Evolutionary conservation across 768 basidiomycete genomes (phyloP), one percentile per base, ranked within the genome.

Genomic region (Termitomyces sp.): DNA sequence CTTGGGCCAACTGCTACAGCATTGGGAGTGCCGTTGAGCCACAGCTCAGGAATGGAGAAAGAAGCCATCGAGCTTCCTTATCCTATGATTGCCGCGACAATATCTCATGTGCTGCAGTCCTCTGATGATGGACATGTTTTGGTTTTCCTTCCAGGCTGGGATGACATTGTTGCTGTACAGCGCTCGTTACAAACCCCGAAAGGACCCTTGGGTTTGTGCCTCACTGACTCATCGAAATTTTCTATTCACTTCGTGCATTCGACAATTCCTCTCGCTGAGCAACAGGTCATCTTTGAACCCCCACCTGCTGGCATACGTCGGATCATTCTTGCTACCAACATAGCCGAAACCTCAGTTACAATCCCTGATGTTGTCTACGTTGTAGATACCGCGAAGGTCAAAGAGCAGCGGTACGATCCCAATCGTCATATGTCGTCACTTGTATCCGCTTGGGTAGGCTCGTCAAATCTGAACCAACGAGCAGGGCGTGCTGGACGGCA

Each of bases 331-430:
- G 83, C 94, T 5, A 98, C 95, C 38, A 97, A 97, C 67, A 93
- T 97, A 44, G 94, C 94, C 12, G 95, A 98, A 71, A 95, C 94
- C 3, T 94, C 92, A 4, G 79, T 97, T 61, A 98, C 95, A 4
- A 96, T 98, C 61, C 93, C 93, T 1, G 91, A 96, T 60, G 91
- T 97, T 24, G 91, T 96, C 10, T 94, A 91, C 63, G 95, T 98
- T 30, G 84, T 98, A 43, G 96, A 98, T 64, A 81, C 89, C 0
- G 95, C 82, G 17, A 86, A 87, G 63, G 79, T 93, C 64, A 97
- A 97, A 70, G 90, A 95, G 69, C 82, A 89, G 64, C 80, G 84
- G 15, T 98, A 93, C 64, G 93, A 98, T 63, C 92, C 95, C 1
- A 82, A 88, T 48, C 79, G 90, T 24, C 90, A 90, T 61, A 88